Evolutionary conservation across 1,139 yeast genomes (phyloP), one percentile per base, ranked within the genome.

Genomic region (Debaryomyces singareniensis): DNA sequence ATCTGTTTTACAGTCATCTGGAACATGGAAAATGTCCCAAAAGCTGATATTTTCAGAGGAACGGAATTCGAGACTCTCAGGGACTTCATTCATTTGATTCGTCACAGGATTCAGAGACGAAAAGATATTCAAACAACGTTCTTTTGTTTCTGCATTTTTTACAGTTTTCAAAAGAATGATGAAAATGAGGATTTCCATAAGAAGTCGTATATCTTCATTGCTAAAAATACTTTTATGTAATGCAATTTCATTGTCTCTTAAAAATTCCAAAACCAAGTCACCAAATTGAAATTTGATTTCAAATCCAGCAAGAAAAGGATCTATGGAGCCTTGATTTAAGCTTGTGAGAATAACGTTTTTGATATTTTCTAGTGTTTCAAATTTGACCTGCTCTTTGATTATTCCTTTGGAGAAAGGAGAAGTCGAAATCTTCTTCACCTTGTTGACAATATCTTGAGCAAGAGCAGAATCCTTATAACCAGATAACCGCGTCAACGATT

Each of bases 401-500:
- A n/a, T n/a, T n/a, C n/a, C n/a, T n/a, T n/a, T n/a, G n/a, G n/a
- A n/a, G n/a, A n/a, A n/a, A n/a, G n/a, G n/a, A n/a, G n/a, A n/a
- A n/a, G n/a, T n/a, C n/a, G n/a, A n/a, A n/a, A n/a, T n/a, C 21
- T 18, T n/a, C n/a, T 7, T 18, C 7, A 18, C 21, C n/a, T 18
- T 18, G n/a, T n/a, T 18, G 21, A 18, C n/a, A 18, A 18, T 18
- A 7, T 18, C 21, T n/a, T 18, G 7, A 7, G 21, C 21, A 18
- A n/a, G n/a, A 7, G 7, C 21, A n/a, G 21, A 18, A 7, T 7
- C 7, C 21, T 18, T n/a, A 7, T n/a, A 18, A 18, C n/a, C 37
- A 5, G 34, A 36, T 4, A 45, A 25, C 18, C 30, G 35, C 24
- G 39, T 43, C 21, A 53, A 33, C 5, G 45, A 33, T 25, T 32